phyloP scores from a whole-genome alignment of 2,329 filamentous ascomycete species.

The Acrodontium crateriforme region DNA sequence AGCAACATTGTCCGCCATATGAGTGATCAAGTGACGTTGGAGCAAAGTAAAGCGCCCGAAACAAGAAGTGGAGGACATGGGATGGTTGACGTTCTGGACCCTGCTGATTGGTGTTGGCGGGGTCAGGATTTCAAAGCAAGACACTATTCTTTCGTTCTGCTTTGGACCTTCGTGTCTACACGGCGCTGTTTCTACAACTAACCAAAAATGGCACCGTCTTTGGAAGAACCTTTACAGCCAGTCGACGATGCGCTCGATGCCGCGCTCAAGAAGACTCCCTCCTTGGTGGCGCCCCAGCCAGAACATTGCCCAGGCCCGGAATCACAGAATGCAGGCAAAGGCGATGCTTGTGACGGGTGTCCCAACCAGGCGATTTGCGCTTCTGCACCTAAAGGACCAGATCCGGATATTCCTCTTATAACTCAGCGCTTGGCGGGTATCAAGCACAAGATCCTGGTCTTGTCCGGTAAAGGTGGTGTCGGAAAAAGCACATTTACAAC shows the following conservation, averaged over 20 bases:
- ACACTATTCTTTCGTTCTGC: too few relatives aligned
- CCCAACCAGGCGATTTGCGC: conserved; percentile 95
- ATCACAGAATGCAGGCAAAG: conserved; percentile 50
- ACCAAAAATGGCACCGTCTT: conserved; percentile 62
- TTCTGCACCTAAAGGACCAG: conserved; percentile 83
- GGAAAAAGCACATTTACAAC: conserved; percentile 91
- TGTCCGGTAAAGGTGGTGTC: conserved; percentile 91
- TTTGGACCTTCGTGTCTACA: background rate
- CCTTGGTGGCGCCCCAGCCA: conserved; percentile 85
- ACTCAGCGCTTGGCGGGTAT: conserved; percentile 68
- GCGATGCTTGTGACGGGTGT: conserved; percentile 82
- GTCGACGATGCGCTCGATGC: conserved; percentile 52
- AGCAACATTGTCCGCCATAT: conserved; percentile 5
- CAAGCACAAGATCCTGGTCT: conserved; percentile 80
- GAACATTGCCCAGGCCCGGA: conserved; percentile 91
- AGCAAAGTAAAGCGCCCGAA: too few relatives aligned
- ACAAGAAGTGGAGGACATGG: too few relatives aligned
- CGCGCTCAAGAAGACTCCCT: conserved; percentile 59
- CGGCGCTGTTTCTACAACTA: background rate
- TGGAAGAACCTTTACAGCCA: conserved; percentile 52
- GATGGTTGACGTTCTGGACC: background rate
- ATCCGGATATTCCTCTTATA: conserved; percentile 85
- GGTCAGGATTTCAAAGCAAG: background rate
- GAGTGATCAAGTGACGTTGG: too few relatives aligned
- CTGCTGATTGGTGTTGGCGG: background rate